Base-by-base conservation (phyloP, 805 yeast genomes). In the Candida nonsorbophila region DNA sequence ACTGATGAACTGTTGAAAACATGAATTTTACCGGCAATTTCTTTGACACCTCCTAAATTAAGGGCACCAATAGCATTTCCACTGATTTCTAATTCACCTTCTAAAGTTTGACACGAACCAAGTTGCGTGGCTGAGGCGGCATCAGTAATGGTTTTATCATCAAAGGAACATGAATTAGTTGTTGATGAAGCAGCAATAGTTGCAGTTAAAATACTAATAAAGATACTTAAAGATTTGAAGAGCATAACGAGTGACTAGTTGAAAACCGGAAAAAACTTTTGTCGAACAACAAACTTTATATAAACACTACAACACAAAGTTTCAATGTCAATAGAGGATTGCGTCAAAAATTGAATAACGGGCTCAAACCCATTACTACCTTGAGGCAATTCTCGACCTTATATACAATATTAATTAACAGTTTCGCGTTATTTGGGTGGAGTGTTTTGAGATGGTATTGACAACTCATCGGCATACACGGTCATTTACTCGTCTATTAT, bases 91-190 rank as follows among this genome's bases (percentile, higher is more conserved):
- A 64, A 58, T 28, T 47, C 42, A 28, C 70, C 70, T 16, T 52
- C 58, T 34, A 64, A 51, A 14, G 68, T 63, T n/a, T 62, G 55
- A 44, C 70, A 64, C 7, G 67, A 38, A 36, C 50, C 55, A 30
- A 64, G 45, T 29, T 37, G 42, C 19, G 51, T 34, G 20, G 60
- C 42, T 15, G 55, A 66, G 24, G 62, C 44, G 19, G 67, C 51
- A n/a, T 55, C 66, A 14, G 63, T 51, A 33, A 64, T 50, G 34
- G 66, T 59, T 29, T 58, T 55, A 17, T 37, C 44, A 34, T 59
- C 54, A 35, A 57, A 56, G 9, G 68, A 60, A 43, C 70, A 64
- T n/a, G 50, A 37, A 30, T 36, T 32, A 22, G 46, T 17, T 14
- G 34, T 17, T 4, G 30, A 6, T 4, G 22, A 25, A 13, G 25